Evolutionary conservation across 768 basidiomycete species (phyloP).

Genomic region (Candolleomyces eurysporus): DNA sequence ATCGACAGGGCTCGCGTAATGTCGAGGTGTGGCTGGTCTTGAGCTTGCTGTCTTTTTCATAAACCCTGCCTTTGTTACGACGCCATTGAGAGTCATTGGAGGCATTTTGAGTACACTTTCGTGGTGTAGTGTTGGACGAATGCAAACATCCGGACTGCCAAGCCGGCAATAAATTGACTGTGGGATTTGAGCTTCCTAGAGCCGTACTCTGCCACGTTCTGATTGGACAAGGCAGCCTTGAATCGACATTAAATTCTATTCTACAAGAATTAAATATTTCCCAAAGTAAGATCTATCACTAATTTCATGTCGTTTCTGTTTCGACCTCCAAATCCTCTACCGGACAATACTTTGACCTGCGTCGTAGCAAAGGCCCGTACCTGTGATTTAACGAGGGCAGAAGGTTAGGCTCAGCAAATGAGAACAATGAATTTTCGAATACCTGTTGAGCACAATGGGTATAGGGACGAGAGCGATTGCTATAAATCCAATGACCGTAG

Average conservation of each 20-base stretch:
- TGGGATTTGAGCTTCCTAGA: not conserved
- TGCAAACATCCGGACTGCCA: not conserved
- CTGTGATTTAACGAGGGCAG: constrained; percentile 13
- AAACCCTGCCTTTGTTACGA: constrained; percentile 76
- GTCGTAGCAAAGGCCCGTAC: constrained; percentile 42
- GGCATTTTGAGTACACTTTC: constrained; percentile 49
- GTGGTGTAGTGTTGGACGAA: not conserved
- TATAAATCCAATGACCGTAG: constrained; percentile 52
- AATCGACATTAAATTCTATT: too few species aligned
- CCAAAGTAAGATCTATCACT: not conserved
- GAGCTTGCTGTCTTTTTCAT: constrained; percentile 79
- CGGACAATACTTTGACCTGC: constrained; percentile 43
- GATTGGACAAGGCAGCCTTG: too few species aligned
- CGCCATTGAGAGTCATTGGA: constrained; percentile 71
- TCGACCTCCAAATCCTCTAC: constrained; percentile 10
- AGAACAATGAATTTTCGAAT: constrained; percentile 6
- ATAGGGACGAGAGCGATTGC: constrained; percentile 52
- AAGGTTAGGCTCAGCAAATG: not conserved
- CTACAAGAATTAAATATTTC: not conserved
- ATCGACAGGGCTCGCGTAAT: constrained; percentile 43
- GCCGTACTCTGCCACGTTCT: too few species aligned
- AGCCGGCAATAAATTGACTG: not conserved
- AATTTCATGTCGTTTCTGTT: not conserved
- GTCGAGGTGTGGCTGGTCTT: constrained; percentile 42
- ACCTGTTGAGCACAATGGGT: constrained; percentile 45